Conservation (phyloP, 257 asterid genomes). For the Ophiorrhiza pumila region DNA sequence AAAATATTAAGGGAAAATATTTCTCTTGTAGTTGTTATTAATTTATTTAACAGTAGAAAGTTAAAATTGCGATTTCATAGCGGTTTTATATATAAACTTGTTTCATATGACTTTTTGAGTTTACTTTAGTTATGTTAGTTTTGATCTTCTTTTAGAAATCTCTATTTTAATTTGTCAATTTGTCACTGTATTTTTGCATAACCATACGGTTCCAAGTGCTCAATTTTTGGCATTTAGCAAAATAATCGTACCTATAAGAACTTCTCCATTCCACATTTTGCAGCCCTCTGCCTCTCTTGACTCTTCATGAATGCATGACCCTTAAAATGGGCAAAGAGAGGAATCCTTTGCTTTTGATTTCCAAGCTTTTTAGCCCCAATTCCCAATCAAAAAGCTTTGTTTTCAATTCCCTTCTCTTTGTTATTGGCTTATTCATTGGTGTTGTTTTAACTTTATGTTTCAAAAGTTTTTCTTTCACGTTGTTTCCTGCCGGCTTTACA, state of each 20-base stretch:
- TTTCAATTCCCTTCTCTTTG: conserved; percentile 32
- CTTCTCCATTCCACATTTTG: not conserved
- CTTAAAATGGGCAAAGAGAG: conserved; percentile 13
- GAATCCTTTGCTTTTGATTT: conserved; percentile 14
- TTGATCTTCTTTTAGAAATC: too few species aligned
- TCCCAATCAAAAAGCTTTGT: conserved; percentile 16
- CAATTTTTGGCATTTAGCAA: not conserved
- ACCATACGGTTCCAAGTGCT: too few species aligned
- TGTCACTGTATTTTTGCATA: too few species aligned
- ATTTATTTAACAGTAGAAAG: too few species aligned
- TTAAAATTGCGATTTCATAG: too few species aligned
- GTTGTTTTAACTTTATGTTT: conserved; percentile 30
- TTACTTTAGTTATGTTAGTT: too few species aligned
- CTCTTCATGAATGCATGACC: not conserved
- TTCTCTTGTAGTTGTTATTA: too few species aligned
- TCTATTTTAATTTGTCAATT: too few species aligned
- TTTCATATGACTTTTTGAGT: too few species aligned
- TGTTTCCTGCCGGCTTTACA: conserved; percentile 18
- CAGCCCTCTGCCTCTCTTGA: not conserved
- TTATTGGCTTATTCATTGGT: conserved; percentile 51
- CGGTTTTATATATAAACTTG: too few species aligned
- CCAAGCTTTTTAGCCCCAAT: conserved; percentile 19
- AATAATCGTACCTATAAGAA: not conserved
- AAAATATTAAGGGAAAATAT: too few species aligned
- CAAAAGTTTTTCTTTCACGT: conserved; percentile 31